Conservation (phyloP, 2,329 filamentous ascomycete genomes). For the Calonectria pauciramosa region DNA sequence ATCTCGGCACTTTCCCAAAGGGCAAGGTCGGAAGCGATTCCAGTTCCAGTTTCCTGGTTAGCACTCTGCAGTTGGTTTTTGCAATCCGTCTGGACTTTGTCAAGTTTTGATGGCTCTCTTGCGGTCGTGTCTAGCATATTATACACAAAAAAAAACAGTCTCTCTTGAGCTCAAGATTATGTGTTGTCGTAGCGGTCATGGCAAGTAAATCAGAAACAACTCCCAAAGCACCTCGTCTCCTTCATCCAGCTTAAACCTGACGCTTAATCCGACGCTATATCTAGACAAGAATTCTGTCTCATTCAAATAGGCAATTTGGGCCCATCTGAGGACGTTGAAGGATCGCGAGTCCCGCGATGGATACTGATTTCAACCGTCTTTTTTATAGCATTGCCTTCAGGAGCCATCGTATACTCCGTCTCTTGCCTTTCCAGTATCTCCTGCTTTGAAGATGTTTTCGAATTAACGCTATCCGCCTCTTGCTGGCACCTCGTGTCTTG, state of each 20-base stretch:
- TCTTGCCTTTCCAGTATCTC: conserved; percentile 23
- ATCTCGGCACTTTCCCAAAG: neutral
- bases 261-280: neutral
- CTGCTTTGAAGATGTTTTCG: conserved; percentile 24
- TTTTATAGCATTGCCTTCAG: conserved; percentile 32
- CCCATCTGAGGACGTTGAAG: neutral
- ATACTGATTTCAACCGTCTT: conserved; percentile 39
- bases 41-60: neutral
- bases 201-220: neutral
- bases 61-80: neutral
- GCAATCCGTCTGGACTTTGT: neutral
- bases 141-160: neutral
- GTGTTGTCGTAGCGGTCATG: neutral
- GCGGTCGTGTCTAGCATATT: neutral
- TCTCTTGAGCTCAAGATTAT: neutral
- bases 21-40: neutral
- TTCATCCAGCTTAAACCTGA: neutral
- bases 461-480: conserved; percentile 21
- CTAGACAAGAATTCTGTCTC: neutral
- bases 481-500: conserved; percentile 27
- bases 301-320: neutral
- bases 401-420: neutral
- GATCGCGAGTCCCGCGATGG: conserved; percentile 14
- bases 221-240: neutral
- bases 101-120: neutral